Conservation (phyloP, 2,329 filamentous ascomycete species). For the Fusarium domesticum region DNA sequence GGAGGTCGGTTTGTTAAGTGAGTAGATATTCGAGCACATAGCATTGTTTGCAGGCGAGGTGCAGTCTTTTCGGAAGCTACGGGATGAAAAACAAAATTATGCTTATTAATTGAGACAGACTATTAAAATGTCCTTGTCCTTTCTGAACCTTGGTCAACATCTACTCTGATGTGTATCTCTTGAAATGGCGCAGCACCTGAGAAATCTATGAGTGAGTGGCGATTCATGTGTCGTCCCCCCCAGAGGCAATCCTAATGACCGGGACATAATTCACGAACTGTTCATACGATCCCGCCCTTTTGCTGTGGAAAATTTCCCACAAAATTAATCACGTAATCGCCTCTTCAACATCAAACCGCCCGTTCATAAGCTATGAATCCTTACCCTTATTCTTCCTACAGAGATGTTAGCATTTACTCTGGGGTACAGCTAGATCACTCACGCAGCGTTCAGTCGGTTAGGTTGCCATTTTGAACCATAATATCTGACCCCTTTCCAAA, state of each 20-base stretch:
- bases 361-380: slow-evolving; percentile 23
- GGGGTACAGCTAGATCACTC: neutral
- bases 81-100: neutral
- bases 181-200: no score
- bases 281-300: no score
- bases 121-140: no score
- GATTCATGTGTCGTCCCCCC: no score
- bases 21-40: slow-evolving; percentile 1
- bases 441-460: slow-evolving; percentile 7
- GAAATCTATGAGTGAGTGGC: no score
- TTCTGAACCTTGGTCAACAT: no score
- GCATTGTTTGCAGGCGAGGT: neutral
- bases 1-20: neutral
- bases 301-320: no score
- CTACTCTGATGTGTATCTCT: no score
- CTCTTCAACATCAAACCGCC: slow-evolving; percentile 13
- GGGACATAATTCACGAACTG: no score
- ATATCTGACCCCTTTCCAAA: slow-evolving; percentile 19
- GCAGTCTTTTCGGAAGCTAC: neutral
- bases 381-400: slow-evolving; percentile 8
- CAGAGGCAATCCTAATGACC: no score
- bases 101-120: no score
- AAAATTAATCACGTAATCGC: no score
- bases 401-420: neutral
- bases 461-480: slow-evolving; percentile 16